Conservation (phyloP, 208 protist genomes). For the Trypanosomatidae sp. region DNA sequence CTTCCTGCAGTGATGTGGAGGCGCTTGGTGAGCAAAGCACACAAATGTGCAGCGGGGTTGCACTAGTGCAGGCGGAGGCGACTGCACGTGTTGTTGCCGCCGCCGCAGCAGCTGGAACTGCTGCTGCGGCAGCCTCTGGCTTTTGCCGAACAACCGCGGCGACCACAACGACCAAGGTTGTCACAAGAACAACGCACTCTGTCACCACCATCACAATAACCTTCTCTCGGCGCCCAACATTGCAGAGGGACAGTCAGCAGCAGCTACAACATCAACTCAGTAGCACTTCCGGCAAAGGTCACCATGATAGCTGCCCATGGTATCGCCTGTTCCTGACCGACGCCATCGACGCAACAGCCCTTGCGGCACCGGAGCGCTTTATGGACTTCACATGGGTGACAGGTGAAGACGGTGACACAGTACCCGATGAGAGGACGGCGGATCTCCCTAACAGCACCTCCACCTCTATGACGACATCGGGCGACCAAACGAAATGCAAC, state of each 20-base stretch:
- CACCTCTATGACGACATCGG: not conserved
- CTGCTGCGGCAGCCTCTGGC: no score
- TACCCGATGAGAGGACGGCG: not conserved
- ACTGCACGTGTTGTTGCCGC: not conserved
- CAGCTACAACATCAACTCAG: not conserved
- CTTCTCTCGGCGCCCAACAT: constrained; percentile 16
- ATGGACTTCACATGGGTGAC: constrained; percentile 31
- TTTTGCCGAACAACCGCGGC: not conserved
- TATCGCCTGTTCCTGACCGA: constrained; percentile 20
- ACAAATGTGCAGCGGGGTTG: not conserved
- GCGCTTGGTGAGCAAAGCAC: not conserved
- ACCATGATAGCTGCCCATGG: constrained; percentile 24
- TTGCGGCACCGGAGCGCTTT: constrained; percentile 20
- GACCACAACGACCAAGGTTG: constrained; percentile 4
- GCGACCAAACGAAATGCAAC: not conserved
- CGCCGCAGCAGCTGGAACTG: not conserved
- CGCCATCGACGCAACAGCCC: constrained; percentile 19
- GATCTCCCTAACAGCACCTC: not conserved
- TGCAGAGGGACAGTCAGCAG: not conserved
- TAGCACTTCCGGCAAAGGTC: not conserved
- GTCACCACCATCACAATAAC: constrained; percentile 24
- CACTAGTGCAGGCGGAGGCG: not conserved
- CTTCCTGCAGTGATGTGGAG: not conserved
- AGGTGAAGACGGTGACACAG: not conserved
- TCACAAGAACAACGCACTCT: not conserved